phyloP scores from a whole-genome alignment of 1,139 yeast genomes.

The Taphrina wiesneri region DNA sequence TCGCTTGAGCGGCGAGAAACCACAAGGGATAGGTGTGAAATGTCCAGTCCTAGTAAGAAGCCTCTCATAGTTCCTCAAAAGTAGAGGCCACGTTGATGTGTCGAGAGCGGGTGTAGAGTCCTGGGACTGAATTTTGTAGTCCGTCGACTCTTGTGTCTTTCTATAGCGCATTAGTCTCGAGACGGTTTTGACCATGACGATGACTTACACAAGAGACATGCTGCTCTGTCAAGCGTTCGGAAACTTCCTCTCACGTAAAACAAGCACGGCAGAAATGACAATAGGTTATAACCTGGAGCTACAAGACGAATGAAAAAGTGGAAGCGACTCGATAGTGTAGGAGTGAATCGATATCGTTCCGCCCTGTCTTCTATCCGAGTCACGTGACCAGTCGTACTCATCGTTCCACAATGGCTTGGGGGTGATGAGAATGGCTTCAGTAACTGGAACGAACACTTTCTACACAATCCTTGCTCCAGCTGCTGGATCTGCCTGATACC shows the following conservation, averaged over 20 bases:
- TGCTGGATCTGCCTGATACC: too few species aligned
- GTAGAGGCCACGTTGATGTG: conserved; percentile 93
- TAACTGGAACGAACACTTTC: not conserved
- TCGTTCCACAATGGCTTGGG: not conserved
- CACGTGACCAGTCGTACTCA: not conserved
- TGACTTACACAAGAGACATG: conserved; percentile 6
- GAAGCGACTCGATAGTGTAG: not conserved
- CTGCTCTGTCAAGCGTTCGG: not conserved
- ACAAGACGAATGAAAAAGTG: not conserved
- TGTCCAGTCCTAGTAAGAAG: conserved; percentile 74
- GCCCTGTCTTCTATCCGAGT: not conserved
- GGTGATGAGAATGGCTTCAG: not conserved
- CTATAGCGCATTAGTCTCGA: not conserved
- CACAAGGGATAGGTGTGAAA: conserved; percentile 50
- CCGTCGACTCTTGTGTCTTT: conserved; percentile 39
- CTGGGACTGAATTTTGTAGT: conserved; percentile 81
- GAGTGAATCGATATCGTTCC: not conserved
- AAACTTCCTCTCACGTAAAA: not conserved
- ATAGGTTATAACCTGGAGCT: not conserved
- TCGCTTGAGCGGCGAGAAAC: conserved; percentile 91
- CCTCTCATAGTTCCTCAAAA: conserved; percentile 91
- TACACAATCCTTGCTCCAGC: not conserved
- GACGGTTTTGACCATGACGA: not conserved
- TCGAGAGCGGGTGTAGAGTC: conserved; percentile 70
- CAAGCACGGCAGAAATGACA: not conserved